These are phyloP conservation scores for Rhodotorula glutinis DNA, from an alignment of 1,284 basidiomycete species.

Conservation along the genomic window DNA sequence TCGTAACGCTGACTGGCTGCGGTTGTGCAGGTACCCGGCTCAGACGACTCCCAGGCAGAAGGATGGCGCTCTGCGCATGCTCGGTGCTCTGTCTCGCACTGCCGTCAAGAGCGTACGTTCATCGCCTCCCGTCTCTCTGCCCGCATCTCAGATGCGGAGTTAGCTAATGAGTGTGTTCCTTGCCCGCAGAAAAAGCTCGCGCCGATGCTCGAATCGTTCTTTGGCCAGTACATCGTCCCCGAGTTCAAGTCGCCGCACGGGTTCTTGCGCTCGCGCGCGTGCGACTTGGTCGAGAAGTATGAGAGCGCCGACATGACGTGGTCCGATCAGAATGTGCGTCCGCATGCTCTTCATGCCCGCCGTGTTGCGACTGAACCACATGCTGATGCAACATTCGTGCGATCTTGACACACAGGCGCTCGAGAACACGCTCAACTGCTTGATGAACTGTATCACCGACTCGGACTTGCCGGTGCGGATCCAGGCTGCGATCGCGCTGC, in stretches of 20 bases:
- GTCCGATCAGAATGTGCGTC: conserved; percentile 61
- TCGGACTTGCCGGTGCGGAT: conserved; percentile 77
- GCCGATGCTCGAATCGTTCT: conserved; percentile 69
- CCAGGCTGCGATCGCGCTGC: conserved; percentile 74
- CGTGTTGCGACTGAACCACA: too few species aligned
- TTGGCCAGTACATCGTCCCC: conserved; percentile 67
- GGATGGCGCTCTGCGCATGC: conserved; percentile 79
- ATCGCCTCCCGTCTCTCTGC: not conserved
- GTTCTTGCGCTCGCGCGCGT: conserved; percentile 71
- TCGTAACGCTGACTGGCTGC: not conserved
- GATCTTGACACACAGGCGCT: conserved; percentile 54
- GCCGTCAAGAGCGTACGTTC: conserved; percentile 40
- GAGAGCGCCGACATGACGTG: conserved; percentile 65
- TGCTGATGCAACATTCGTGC: not conserved
- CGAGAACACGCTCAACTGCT: conserved; percentile 61
- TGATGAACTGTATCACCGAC: conserved; percentile 56
- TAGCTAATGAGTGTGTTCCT: too few species aligned
- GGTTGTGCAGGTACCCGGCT: conserved; percentile 40
- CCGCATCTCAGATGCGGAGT: too few species aligned
- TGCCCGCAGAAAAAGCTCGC: conserved; percentile 61
- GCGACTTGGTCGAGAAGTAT: conserved; percentile 70
- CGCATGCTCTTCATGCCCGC: too few species aligned
- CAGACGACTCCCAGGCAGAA: conserved; percentile 56
- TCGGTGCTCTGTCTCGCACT: conserved; percentile 58
- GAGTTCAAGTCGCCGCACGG: conserved; percentile 64